These are phyloP conservation scores for Neurospora sp. DNA, from an alignment of 495 filamentous ascomycete species.

Conservation along the genomic window DNA sequence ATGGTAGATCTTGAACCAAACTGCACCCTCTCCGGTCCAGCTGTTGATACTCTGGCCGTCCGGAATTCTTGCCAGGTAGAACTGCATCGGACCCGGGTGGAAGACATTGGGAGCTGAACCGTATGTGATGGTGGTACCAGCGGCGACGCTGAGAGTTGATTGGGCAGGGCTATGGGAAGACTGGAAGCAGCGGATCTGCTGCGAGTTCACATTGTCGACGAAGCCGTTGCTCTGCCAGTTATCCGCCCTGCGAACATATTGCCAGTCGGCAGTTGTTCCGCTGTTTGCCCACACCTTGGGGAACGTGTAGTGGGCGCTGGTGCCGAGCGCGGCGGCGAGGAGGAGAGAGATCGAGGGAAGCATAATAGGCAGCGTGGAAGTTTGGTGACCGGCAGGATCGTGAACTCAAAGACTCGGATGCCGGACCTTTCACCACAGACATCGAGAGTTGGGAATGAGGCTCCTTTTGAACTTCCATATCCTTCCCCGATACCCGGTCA, in stretches of 20 bases:
- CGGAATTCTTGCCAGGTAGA: conserved; percentile 40
- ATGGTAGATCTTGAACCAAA: conserved; percentile 47
- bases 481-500: not conserved
- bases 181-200: conserved; percentile 41
- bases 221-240: conserved; percentile 34
- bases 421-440: not conserved
- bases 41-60: conserved; percentile 27
- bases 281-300: conserved; percentile 8
- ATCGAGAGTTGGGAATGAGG: not conserved
- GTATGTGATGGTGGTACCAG: conserved; percentile 36
- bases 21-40: conserved; percentile 36
- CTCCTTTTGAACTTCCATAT: not conserved
- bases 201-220: conserved; percentile 32
- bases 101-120: conserved; percentile 27
- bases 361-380: conserved; percentile 7
- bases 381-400: not conserved
- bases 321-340: conserved; percentile 12
- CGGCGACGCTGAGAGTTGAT: conserved; percentile 24
- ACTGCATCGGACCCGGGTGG: conserved; percentile 35
- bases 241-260: conserved; percentile 27
- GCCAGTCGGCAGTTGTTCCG: conserved; percentile 21
- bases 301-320: conserved; percentile 22
- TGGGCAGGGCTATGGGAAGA: conserved; percentile 17
- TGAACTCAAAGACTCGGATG: not conserved
- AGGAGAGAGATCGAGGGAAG: conserved; percentile 8